A percentile compares a stretch with the other conserved stretches of the same genome.
phyloP scores from a whole-genome alignment of 345 rosid genomes.

The Brassica carinata region DNA sequence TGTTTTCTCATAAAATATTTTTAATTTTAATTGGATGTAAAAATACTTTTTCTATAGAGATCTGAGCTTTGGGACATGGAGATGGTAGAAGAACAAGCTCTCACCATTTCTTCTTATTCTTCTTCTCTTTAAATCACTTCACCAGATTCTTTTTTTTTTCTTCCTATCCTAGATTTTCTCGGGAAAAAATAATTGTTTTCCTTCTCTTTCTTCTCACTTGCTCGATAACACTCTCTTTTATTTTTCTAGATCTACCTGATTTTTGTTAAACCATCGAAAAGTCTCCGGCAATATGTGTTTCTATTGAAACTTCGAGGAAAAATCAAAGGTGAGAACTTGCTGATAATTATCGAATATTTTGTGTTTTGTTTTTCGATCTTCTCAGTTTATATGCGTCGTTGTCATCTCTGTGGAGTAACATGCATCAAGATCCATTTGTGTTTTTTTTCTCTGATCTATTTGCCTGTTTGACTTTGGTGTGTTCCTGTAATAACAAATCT shows the following conservation, averaged over 20 bases:
- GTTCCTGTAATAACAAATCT: slow-evolving; percentile 3
- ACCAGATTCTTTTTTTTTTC: slow-evolving; percentile 23
- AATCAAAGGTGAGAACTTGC: slow-evolving; percentile 50
- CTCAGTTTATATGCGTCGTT: neutral
- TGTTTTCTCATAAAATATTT: slow-evolving; percentile 13
- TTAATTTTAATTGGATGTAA: slow-evolving; percentile 8
- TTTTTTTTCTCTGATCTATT: neutral
- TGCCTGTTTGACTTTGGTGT: slow-evolving; percentile 28
- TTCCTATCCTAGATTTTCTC: slow-evolving; percentile 33
- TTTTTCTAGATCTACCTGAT: slow-evolving; percentile 49
- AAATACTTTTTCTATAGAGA: slow-evolving; percentile 42
- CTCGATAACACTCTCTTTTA: slow-evolving; percentile 16
- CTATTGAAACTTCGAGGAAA: slow-evolving; percentile 16
- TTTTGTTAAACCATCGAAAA: slow-evolving; percentile 9
- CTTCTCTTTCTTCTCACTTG: slow-evolving; percentile 28
- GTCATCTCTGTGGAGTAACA: slow-evolving; percentile 22
- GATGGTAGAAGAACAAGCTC: slow-evolving; percentile 50
- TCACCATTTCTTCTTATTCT: slow-evolving; percentile 36
- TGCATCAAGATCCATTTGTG: slow-evolving; percentile 38
- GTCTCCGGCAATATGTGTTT: slow-evolving; percentile 16
- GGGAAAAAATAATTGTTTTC: slow-evolving; percentile 1
- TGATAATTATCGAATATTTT: neutral
- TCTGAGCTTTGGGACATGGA: slow-evolving; percentile 47
- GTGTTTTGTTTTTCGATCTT: neutral
- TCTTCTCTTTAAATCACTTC: slow-evolving; percentile 37